Conservation (phyloP, 2,329 filamentous ascomycete genomes). For the Laburnicola sp. region DNA sequence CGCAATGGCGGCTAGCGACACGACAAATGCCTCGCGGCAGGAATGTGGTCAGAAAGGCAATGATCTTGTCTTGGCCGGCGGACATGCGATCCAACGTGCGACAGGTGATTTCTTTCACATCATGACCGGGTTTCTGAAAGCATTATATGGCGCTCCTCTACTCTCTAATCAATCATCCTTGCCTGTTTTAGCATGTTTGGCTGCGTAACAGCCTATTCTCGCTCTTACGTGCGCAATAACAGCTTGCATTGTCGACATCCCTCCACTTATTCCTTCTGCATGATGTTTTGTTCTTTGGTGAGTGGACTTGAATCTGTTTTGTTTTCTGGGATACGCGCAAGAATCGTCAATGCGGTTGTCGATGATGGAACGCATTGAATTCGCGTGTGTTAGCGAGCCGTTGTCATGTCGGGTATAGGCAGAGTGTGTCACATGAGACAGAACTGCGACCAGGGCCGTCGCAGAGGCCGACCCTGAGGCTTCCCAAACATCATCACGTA, state of each 20-base stretch:
- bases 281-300: constrained; percentile 30
- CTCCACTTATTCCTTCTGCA: constrained; percentile 24
- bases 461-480: constrained; percentile 26
- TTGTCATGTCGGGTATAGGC: constrained; percentile 30
- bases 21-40: not conserved
- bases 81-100: constrained; percentile 10
- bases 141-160: constrained; percentile 37
- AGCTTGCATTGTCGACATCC: constrained; percentile 19
- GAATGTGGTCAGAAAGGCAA: not conserved
- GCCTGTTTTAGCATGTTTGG: constrained; percentile 29
- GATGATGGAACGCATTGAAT: constrained; percentile 32
- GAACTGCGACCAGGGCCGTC: constrained; percentile 34
- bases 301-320: constrained; percentile 9
- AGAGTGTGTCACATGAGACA: constrained; percentile 39
- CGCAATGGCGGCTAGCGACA: constrained; percentile 5
- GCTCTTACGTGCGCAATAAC: constrained; percentile 34
- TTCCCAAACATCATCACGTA: constrained; percentile 18
- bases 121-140: constrained; percentile 20
- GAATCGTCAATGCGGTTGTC: constrained; percentile 11
- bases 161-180: constrained; percentile 26
- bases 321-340: constrained; percentile 18
- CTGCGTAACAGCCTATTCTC: constrained; percentile 27
- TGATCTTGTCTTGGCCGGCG: constrained; percentile 7
- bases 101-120: constrained; percentile 15
- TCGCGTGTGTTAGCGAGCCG: constrained; percentile 20